Base-by-base conservation (phyloP, 768 basidiomycete species). In the Ramaria sp. region DNA sequence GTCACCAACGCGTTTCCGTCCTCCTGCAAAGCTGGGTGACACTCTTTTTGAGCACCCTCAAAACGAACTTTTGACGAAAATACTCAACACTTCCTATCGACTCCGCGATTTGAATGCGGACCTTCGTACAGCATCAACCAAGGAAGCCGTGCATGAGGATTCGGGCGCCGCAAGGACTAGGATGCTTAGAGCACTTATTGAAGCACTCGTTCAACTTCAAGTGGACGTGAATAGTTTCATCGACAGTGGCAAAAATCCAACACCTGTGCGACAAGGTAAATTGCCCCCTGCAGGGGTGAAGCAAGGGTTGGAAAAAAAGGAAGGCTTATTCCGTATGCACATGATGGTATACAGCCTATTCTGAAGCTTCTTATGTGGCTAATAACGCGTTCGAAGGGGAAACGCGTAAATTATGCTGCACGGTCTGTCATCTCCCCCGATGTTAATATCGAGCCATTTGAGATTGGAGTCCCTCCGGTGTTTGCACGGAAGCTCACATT, bases 341-440 rank as follows among this genome's bases (percentile, higher is more conserved):
- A 98, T 99, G 96, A 99, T 99, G 96, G 94, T 92, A 54, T 51
- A 30, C 30, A 30, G 49, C 22, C 31, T 54, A 24, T 43, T 46
- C 54, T 17, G 55, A 49, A 2, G 17, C 51, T 19, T 4, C 7
- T 27, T 9, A 49, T 30, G 9, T 30, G 17, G 4, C 48, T 49
- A 22, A 49, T 30, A 27, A 27, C 5, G 27, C n/a, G 1, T 54
- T 54, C 51, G 31, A 57, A 97, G 94, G 96, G 96, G 10, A 99
- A 99, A 76, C 93, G 96, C 66, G 96, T 99, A 60, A 98, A 99
- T 70, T 96, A 95, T 68, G 94, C 96, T 42, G 96, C 96, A 20
- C 93, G 96, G 61, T 99, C 96, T n/a, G 96, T 99, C 66, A 99
- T 99, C 62, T 99, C 96, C 17, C 96, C 96, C 11, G 96, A 99